Evolutionary conservation across 371 early-diverging fungal genomes (phyloP).

Genomic region (Phascolomyces articulosus): DNA sequence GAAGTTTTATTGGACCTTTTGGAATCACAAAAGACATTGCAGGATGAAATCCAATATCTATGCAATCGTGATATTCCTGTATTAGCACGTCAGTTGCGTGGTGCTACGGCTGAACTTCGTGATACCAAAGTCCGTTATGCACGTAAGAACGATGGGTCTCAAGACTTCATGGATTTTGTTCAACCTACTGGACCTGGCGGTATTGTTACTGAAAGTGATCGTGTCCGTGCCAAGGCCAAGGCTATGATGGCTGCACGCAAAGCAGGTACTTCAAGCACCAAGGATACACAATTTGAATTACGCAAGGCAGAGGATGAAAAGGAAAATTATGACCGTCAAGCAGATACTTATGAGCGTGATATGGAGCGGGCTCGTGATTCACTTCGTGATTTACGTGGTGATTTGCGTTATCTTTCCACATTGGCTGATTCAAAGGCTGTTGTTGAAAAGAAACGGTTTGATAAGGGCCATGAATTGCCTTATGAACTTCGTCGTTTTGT

Average conservation of each 20-base stretch:
- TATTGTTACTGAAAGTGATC: constrained; percentile 59
- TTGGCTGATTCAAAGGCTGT: constrained; percentile 28
- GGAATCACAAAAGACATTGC: constrained; percentile 43
- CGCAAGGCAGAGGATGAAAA: constrained; percentile 52
- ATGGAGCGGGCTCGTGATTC: constrained; percentile 45
- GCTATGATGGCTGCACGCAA: constrained; percentile 68
- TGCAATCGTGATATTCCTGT: constrained; percentile 57
- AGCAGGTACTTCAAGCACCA: constrained; percentile 29
- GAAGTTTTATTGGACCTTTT: constrained; percentile 36
- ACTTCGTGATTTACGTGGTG: constrained; percentile 42
- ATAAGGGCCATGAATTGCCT: constrained; percentile 46
- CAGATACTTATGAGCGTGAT: constrained; percentile 45
- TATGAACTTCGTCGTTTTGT: constrained; percentile 51
- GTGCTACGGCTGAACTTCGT: constrained; percentile 55
- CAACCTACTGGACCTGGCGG: constrained; percentile 67
- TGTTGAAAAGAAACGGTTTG: constrained; percentile 46
- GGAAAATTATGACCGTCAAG: constrained; percentile 36
- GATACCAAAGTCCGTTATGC: constrained; percentile 55
- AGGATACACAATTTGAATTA: constrained; percentile 34
- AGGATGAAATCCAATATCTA: constrained; percentile 48
- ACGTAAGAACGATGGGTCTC: constrained; percentile 41
- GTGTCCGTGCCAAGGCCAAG: constrained; percentile 68
- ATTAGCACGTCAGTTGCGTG: constrained; percentile 54
- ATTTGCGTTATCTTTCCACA: constrained; percentile 36
- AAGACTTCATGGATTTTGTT: constrained; percentile 46